phyloP scores from a whole-genome alignment of 352 stramenopile genomes.

The Phytophthora syringae region DNA sequence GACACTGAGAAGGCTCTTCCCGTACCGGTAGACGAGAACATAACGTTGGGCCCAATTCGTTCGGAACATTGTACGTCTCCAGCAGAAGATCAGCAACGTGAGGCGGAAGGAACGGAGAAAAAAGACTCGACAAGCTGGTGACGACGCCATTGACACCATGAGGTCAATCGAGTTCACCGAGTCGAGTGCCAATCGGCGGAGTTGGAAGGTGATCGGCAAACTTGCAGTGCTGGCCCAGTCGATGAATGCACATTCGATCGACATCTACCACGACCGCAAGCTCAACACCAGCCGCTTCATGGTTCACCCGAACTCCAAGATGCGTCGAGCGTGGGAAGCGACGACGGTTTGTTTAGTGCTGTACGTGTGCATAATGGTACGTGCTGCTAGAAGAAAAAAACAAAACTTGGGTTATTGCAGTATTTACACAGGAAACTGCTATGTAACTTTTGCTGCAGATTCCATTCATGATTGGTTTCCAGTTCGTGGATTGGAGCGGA shows the following conservation, averaged over 20 bases:
- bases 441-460: constrained; percentile 21
- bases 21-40: constrained; percentile 1
- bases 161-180: constrained; percentile 12
- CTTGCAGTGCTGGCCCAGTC: constrained; percentile 35
- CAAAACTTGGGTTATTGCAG: too few species aligned
- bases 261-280: constrained; percentile 84
- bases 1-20: not conserved
- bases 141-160: constrained; percentile 16
- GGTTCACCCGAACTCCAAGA: constrained; percentile 83
- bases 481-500: constrained; percentile 67
- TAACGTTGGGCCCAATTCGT: constrained; percentile 9
- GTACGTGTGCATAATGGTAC: constrained; percentile 78
- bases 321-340: constrained; percentile 76
- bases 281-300: constrained; percentile 65
- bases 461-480: constrained; percentile 72
- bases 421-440: too few species aligned
- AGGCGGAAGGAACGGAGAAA: constrained; percentile 1
- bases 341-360: constrained; percentile 72
- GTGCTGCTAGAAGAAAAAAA: not conserved
- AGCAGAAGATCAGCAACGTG: not conserved
- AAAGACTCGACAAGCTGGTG: constrained; percentile 1
- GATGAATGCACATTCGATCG: constrained; percentile 58
- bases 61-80: not conserved
- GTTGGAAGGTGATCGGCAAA: constrained; percentile 40
- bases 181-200: constrained; percentile 2